phyloP scores from a whole-genome alignment of 495 filamentous ascomycete genomes.

The Articulospora tetracladia region DNA sequence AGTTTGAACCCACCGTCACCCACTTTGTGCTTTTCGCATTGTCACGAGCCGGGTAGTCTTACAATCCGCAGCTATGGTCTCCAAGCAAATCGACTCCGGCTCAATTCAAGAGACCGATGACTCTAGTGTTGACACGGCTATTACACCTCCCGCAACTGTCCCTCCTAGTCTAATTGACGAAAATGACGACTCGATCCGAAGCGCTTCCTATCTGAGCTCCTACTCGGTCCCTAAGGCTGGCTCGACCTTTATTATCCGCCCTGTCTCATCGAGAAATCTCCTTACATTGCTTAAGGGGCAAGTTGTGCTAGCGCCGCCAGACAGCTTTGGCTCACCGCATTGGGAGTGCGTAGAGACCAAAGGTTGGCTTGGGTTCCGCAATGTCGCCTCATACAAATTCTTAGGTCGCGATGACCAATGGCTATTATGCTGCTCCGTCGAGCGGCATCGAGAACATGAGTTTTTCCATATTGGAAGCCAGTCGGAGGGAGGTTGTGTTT shows the following conservation, averaged over 20 bases:
- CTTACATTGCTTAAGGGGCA: conserved; percentile 30
- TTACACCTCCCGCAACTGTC: conserved; percentile 24
- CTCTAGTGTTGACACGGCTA: conserved; percentile 15
- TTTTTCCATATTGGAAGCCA: conserved; percentile 22
- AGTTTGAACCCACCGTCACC: too few species aligned
- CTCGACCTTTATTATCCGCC: conserved; percentile 29
- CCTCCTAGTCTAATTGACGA: conserved; percentile 15
- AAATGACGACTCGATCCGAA: conserved; percentile 4
- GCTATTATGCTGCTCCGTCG: conserved; percentile 20
- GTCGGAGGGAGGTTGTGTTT: conserved; percentile 29
- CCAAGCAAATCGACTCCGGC: background rate
- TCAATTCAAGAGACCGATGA: conserved; percentile 4
- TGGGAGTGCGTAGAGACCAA: conserved; percentile 34
- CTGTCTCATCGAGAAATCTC: conserved; percentile 18
- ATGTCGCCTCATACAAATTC: conserved; percentile 20
- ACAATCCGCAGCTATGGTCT: too few species aligned
- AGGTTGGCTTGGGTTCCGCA: conserved; percentile 36
- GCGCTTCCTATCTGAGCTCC: conserved; percentile 9
- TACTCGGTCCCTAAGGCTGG: conserved; percentile 23
- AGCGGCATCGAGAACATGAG: conserved; percentile 24
- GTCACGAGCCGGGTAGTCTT: too few species aligned
- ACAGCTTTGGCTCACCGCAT: conserved; percentile 30
- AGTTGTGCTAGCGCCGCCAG: conserved; percentile 24
- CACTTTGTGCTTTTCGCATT: too few species aligned
- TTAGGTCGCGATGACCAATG: conserved; percentile 28